Conservation (phyloP, 495 filamentous ascomycete species). For the Trichoderma gamsii region DNA sequence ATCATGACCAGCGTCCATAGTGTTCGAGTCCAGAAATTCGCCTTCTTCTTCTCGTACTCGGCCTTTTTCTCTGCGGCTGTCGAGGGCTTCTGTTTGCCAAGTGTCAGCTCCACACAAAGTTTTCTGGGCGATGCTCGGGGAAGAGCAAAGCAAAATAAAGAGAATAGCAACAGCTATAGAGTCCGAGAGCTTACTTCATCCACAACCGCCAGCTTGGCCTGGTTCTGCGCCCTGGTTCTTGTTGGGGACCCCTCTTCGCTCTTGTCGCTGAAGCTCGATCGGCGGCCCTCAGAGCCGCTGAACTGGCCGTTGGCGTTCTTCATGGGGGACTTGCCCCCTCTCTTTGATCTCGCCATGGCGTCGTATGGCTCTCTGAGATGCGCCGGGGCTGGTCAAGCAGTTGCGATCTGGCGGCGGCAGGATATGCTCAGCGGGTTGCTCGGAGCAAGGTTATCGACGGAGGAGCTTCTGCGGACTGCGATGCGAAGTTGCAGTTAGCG, state of each 20-base stretch:
- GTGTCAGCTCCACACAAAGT: background rate
- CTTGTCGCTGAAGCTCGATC: constrained; percentile 70
- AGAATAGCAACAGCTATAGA: background rate
- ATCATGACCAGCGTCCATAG: constrained; percentile 99
- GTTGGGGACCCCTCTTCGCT: constrained; percentile 61
- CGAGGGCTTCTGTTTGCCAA: constrained; percentile 28
- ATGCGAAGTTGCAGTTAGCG: background rate
- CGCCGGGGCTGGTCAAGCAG: background rate
- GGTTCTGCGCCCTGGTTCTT: constrained; percentile 35
- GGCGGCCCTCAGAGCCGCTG: constrained; percentile 43
- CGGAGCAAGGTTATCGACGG: background rate
- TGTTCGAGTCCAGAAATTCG: constrained; percentile 92
- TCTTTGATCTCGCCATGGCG: constrained; percentile 39
- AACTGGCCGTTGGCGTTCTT: constrained; percentile 46
- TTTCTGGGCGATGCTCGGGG: too few relatives aligned
- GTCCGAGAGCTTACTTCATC: constrained; percentile 28
- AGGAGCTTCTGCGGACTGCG: background rate
- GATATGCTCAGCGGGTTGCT: constrained; percentile 1
- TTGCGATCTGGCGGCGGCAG: background rate
- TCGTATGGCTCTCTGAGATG: background rate
- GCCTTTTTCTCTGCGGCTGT: constrained; percentile 30
- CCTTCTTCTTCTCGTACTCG: constrained; percentile 97
- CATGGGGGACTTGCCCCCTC: constrained; percentile 79
- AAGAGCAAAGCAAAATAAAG: too few relatives aligned
- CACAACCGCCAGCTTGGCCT: constrained; percentile 17